Evolutionary conservation across 805 yeast genomes (phyloP).

Genomic region (Hanseniaspora osmophila): DNA sequence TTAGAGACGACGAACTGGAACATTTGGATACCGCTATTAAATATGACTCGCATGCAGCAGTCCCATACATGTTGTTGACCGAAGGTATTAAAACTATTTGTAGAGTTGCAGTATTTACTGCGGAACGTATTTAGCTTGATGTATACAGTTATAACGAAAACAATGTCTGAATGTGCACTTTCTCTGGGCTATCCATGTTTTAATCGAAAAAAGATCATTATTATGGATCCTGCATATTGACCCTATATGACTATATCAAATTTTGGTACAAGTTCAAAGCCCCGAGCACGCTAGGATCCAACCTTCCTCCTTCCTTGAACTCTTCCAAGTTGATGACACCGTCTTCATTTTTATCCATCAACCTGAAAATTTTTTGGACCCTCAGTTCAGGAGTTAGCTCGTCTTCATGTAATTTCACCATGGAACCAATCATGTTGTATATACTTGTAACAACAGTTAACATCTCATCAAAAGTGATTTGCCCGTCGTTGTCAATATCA

Average conservation of each 20-base stretch:
- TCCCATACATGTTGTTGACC: constrained; percentile 79
- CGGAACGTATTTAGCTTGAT: constrained; percentile 50
- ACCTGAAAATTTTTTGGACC: constrained; percentile 63
- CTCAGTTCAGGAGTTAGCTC: constrained; percentile 86
- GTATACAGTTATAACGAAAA: no score
- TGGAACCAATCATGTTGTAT: constrained; percentile 89
- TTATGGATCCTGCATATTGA: background rate
- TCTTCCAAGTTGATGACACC: constrained; percentile 69
- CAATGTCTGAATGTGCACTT: no score
- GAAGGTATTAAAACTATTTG: constrained; percentile 78
- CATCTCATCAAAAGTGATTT: constrained; percentile 64
- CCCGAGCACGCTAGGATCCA: constrained; percentile 61
- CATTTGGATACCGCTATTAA: constrained; percentile 89
- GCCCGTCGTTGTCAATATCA: constrained; percentile 71
- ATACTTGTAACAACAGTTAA: constrained; percentile 66
- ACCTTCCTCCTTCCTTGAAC: constrained; percentile 65
- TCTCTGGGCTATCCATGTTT: no score
- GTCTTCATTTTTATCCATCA: constrained; percentile 57
- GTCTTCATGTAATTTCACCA: constrained; percentile 75
- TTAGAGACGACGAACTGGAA: constrained; percentile 89
- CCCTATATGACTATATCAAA: constrained; percentile 33
- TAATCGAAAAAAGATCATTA: no score
- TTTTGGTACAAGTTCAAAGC: constrained; percentile 76
- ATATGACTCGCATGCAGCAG: constrained; percentile 83
- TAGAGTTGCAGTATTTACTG: constrained; percentile 78